These are phyloP conservation scores for Myrica gale DNA, from an alignment of 306 rosid genomes.

Conservation along the genomic window DNA sequence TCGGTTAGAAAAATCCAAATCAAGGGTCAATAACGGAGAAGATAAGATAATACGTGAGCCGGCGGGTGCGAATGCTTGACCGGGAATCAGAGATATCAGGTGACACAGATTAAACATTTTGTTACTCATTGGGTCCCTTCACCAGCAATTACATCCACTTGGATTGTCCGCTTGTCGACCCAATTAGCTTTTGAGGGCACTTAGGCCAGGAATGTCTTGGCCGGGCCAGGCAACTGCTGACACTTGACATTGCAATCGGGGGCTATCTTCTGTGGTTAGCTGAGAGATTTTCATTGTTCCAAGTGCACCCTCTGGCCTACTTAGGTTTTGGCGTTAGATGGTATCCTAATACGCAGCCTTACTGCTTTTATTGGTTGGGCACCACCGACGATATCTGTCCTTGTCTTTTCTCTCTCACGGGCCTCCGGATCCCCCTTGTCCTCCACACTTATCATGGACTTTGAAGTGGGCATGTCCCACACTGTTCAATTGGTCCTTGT, in stretches of 20 bases:
- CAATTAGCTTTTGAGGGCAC: slow-evolving; percentile 6
- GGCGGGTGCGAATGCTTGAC: slow-evolving; percentile 44
- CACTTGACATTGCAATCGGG: slow-evolving; percentile 19
- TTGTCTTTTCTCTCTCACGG: slow-evolving; percentile 5
- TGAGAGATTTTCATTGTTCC: neutral
- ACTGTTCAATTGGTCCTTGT: slow-evolving; percentile 6
- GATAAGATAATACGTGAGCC: slow-evolving; percentile 40
- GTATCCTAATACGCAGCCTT: neutral
- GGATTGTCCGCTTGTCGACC: neutral
- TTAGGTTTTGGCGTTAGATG: neutral
- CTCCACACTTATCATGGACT: slow-evolving; percentile 36
- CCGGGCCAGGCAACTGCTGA: slow-evolving; percentile 31
- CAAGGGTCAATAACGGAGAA: slow-evolving; percentile 46
- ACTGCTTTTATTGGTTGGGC: slow-evolving; percentile 37
- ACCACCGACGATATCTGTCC: slow-evolving; percentile 42
- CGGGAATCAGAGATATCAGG: slow-evolving; percentile 17
- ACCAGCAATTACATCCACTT: neutral
- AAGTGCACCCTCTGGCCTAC: slow-evolving; percentile 13
- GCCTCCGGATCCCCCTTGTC: slow-evolving; percentile 35
- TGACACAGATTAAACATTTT: slow-evolving; percentile 45
- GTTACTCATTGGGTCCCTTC: slow-evolving; percentile 38
- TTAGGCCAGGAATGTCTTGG: slow-evolving; percentile 54
- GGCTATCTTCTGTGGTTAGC: neutral
- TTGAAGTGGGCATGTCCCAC: slow-evolving; percentile 32
- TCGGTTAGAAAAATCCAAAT: slow-evolving; percentile 36